Evolutionary conservation across 768 basidiomycete genomes (phyloP).

Genomic region (Agrocybe chaxingu): DNA sequence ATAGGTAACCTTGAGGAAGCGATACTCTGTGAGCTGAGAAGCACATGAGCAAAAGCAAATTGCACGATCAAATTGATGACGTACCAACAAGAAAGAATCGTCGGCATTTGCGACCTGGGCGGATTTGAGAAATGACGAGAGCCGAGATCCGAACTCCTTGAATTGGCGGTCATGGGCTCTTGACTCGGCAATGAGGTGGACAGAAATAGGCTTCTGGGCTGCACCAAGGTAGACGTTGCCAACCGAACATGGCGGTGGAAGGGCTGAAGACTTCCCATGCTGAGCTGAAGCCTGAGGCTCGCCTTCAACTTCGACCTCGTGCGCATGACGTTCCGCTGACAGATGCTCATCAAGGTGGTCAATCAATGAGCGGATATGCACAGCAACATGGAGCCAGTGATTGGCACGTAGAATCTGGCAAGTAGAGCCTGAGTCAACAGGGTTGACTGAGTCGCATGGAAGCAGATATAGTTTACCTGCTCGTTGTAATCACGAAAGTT

Average conservation of each 20-base stretch:
- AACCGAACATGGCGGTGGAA: too few relatives aligned
- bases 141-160: too few relatives aligned
- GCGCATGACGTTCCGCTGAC: neutral
- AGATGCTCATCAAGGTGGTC: slow-evolving; percentile 6
- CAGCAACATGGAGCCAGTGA: slow-evolving; percentile 9
- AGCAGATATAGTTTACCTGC: slow-evolving; percentile 19
- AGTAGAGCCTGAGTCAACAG: neutral
- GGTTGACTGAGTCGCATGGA: neutral
- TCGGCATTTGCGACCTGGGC: neutral
- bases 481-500: slow-evolving; percentile 29
- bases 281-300: neutral
- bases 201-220: too few relatives aligned
- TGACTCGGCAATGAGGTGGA: too few relatives aligned
- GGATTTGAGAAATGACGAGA: too few relatives aligned
- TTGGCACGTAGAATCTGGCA: slow-evolving; percentile 16
- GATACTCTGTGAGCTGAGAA: slow-evolving; percentile 16
- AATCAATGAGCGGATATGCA: slow-evolving; percentile 11
- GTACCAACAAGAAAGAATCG: neutral
- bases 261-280: too few relatives aligned
- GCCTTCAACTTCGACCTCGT: neutral
- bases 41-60: neutral
- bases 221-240: too few relatives aligned
- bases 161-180: too few relatives aligned
- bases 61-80: neutral
- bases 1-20: slow-evolving; percentile 22